Base-by-base conservation (phyloP, 2,329 filamentous ascomycete species). In the Dactylellina parvicollis region DNA sequence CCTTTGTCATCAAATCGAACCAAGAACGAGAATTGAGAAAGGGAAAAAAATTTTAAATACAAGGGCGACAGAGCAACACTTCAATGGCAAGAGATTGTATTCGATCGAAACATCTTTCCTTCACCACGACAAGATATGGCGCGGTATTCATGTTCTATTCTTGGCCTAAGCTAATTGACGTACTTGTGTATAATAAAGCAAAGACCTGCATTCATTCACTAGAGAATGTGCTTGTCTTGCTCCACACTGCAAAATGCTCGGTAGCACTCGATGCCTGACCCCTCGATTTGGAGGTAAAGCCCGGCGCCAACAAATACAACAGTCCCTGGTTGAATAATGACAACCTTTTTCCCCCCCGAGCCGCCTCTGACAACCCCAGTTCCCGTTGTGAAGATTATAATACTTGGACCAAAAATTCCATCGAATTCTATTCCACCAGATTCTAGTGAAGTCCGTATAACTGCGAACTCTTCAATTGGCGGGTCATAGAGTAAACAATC, bases 401-500 rank as follows among this genome's bases (percentile, higher is more conserved):
- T 92, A 80, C 92, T 96, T 0, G 95, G 95, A 0, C 95, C 95
- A 4, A 90, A 88, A 52, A 99, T 87, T 0, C 88, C 85, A 75
- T 96, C 93, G 78, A 99, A 96, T 0, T 88, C 92, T 82, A 96
- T 96, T 28, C 91, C 87, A 1, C 88, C 90, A 0, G 84, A 81
- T 76, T 89, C 90, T 34, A 99, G 83, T 9, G 90, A 86, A 0
- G 91, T 90, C 78, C 92, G 89, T 49, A 97, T 87, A 14, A 99
- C 94, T 76, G 89, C 90, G 81, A 99, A 99, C 80, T 99, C 95
- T 57, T 96, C 92, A 75, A 99, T 99, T 0, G 95, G 95, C 0
- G 95, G 95, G 79, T 99, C 91, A 81, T 99, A 99, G 14, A 98
- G 86, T 8, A 86, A 83, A 2, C 88, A 74, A 22, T 75, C 86